Conservation (phyloP, 139 green algal species). For the Pseudopediastrum boryanum region DNA sequence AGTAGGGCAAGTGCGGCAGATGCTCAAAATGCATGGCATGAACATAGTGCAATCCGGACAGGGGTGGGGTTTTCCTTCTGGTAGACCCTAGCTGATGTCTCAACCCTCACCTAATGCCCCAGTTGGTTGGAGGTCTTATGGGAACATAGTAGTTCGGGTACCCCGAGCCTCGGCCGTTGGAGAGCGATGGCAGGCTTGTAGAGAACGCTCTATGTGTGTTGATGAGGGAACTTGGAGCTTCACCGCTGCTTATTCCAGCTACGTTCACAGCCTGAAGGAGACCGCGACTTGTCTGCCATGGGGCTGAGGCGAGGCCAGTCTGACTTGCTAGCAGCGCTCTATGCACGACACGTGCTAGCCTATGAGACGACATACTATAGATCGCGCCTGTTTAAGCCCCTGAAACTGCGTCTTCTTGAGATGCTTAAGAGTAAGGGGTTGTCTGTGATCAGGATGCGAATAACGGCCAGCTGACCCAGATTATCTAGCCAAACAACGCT, state of each 20-base stretch:
- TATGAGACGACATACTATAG: no score
- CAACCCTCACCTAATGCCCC: slow-evolving; percentile 25
- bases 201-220: not conserved
- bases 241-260: not conserved
- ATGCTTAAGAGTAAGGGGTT: no score
- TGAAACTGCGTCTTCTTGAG: no score
- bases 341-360: not conserved
- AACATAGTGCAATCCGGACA: not conserved
- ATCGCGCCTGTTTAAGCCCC: no score
- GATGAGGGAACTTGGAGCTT: not conserved
- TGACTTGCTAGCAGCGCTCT: not conserved
- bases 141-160: slow-evolving; percentile 19
- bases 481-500: no score
- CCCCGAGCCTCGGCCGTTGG: slow-evolving; percentile 1
- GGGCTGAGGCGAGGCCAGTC: not conserved
- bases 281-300: not conserved
- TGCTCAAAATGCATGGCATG: not conserved
- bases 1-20: not conserved
- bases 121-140: slow-evolving; percentile 20
- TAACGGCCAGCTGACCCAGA: no score
- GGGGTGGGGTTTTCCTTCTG: not conserved
- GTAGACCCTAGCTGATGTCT: not conserved
- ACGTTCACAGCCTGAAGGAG: no score
- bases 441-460: no score
- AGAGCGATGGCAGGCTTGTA: not conserved